These are phyloP conservation scores for Polysphondylium violaceum DNA, from an alignment of 78 protist genomes.

Conservation along the genomic window DNA sequence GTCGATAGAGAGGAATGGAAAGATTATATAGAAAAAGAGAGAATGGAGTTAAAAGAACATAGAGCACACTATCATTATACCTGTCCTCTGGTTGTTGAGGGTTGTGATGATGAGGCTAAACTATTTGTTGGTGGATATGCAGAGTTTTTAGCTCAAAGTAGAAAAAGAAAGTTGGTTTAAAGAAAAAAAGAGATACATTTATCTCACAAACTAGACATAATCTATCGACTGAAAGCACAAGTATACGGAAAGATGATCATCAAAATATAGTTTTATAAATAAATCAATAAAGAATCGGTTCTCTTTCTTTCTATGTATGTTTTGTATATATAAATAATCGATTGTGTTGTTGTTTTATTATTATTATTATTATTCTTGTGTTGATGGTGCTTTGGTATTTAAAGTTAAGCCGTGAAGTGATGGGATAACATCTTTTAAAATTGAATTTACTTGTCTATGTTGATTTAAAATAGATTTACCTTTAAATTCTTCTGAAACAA, in stretches of 20 bases:
- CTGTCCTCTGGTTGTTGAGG: conserved; percentile 56
- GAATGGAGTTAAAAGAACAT: neutral
- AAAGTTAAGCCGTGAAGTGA: conserved; percentile 68
- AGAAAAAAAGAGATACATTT: neutral
- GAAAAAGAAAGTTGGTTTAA: conserved; percentile 35
- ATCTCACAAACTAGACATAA: too few relatives aligned
- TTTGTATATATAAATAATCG: neutral
- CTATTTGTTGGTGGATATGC: conserved; percentile 67
- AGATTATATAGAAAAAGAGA: conserved; percentile 17
- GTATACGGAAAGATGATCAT: too few relatives aligned
- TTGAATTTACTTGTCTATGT: conserved; percentile 53
- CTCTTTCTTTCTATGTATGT: too few relatives aligned
- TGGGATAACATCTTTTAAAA: conserved; percentile 53
- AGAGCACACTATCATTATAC: conserved; percentile 60
- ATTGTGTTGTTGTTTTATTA: neutral
- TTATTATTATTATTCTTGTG: conserved; percentile 1
- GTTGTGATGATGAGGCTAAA: conserved; percentile 57
- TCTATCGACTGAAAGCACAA: too few relatives aligned
- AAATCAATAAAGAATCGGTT: too few relatives aligned
- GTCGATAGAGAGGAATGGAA: conserved; percentile 46
- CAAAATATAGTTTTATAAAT: too few relatives aligned
- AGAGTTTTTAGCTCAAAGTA: conserved; percentile 46
- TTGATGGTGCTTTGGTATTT: conserved; percentile 4
- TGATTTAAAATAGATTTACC: conserved; percentile 14
- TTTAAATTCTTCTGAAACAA: conserved; percentile 26